Evolutionary conservation across 2,329 filamentous ascomycete genomes (phyloP), one percentile per base, ranked within the genome.

Genomic region (Polytolypa hystricis): DNA sequence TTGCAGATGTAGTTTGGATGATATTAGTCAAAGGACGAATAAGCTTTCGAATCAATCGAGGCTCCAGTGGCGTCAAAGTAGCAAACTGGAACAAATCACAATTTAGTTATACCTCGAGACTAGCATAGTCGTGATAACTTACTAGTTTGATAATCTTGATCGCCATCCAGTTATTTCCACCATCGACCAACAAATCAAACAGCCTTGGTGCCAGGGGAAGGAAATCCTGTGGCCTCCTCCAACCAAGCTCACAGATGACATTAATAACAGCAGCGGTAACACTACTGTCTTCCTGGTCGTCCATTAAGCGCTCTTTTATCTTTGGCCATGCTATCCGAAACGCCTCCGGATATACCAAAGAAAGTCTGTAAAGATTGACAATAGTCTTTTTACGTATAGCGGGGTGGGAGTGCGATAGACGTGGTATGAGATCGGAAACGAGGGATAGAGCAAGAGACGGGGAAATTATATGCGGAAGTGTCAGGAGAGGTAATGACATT

Each of bases 91-190:
- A 17, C 33, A 33, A 55, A 62, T 43, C 57, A 47, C 18, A 23
- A 26, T 17, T 19, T 9, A 30, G 12, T 37, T 18, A 20, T n/a
- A 15, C 8, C 23, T 12, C 11, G 5, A 1, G 5, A 15, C 12
- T 20, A 28, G 20, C 2, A 30, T 16, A 20, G n/a, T 41, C 36
- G 15, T 12, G 12, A 38, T 19, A 25, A 64, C 74, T 47, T 58
- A 89, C 84, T 44, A 98, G 72, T 63, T 98, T 98, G 58, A 98
- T 96, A 44, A 98, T 76, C 58, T 98, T 98, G 56, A 98, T 98
- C 41, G 87, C 87, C 89, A 98, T 96, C 91, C 91, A 98, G 60
- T 98, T 98, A 61, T 98, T 96, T 25, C 82, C 82, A 38, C 86
- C 81, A 42, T 93, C 82, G 9, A 95, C 87, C 17, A 98, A 67